Evolutionary conservation across 2,329 filamentous ascomycete species (phyloP).

Genomic region (Epichloe coenophiala): DNA sequence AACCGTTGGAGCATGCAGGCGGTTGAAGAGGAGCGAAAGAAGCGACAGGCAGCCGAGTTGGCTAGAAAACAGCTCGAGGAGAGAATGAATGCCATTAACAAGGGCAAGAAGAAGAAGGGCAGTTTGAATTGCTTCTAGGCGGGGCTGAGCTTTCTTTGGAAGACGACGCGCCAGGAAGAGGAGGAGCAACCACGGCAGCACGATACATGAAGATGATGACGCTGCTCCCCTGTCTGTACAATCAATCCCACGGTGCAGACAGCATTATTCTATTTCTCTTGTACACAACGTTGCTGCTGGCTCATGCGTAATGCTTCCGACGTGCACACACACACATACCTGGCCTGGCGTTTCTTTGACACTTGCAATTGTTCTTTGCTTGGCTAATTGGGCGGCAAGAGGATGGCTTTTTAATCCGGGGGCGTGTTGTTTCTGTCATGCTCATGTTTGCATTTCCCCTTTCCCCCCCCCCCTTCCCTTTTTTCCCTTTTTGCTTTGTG

Average conservation of each 20-base stretch:
- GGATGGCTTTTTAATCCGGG: not conserved
- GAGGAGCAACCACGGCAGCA: not conserved
- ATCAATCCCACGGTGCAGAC: not conserved
- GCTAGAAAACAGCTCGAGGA: constrained; percentile 84
- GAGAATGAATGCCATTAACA: constrained; percentile 81
- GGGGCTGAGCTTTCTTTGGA: constrained; percentile 10
- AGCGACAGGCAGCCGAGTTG: constrained; percentile 78
- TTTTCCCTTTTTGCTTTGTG: not conserved
- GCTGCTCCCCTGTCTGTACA: not conserved
- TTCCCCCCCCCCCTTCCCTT: not conserved
- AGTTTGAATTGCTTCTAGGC: constrained; percentile 91
- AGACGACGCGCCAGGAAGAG: constrained; percentile 1
- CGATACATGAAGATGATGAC: not conserved
- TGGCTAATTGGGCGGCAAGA: not conserved
- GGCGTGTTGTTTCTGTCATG: not conserved
- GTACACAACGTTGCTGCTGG: not conserved
- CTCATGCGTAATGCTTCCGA: not conserved
- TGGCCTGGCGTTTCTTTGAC: not conserved
- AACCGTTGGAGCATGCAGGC: constrained; percentile 65
- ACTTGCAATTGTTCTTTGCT: not conserved
- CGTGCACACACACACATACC: not conserved
- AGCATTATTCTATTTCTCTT: not conserved
- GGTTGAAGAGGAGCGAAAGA: constrained; percentile 92
- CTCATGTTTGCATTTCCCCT: not conserved
- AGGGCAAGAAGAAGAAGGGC: constrained; percentile 88